These are phyloP conservation scores for Sporothrix pallida DNA, from an alignment of 2,329 filamentous ascomycete species.

Conservation along the genomic window DNA sequence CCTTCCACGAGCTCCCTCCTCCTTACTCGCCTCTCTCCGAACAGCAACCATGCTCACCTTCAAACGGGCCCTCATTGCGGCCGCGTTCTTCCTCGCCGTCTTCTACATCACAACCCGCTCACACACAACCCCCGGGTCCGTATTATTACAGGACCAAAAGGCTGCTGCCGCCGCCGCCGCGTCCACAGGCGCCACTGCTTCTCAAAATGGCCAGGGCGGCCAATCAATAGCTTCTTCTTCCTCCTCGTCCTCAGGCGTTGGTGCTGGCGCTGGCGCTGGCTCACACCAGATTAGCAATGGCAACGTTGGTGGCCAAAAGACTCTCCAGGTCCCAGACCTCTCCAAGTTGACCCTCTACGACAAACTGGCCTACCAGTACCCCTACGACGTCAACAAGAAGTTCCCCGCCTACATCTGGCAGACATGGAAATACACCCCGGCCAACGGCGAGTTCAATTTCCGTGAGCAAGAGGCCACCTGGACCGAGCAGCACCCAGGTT, in stretches of 20 bases:
- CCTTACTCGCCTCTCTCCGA: neutral
- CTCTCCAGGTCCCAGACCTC: conserved; percentile 69
- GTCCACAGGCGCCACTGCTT: conserved; percentile 44
- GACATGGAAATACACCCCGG: conserved; percentile 91
- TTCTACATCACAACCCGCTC: conserved; percentile 72
- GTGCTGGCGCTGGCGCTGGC: conserved; percentile 34
- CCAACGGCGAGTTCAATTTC: conserved; percentile 77
- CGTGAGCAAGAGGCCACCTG: conserved; percentile 87
- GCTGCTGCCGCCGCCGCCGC: conserved; percentile 43
- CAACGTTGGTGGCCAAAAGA: conserved; percentile 55
- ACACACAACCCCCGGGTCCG: conserved; percentile 48
- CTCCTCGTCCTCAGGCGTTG: conserved; percentile 32
- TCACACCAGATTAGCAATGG: conserved; percentile 33
- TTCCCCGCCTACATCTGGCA: conserved; percentile 99
- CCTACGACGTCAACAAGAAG: conserved; percentile 84
- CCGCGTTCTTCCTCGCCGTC: conserved; percentile 70
- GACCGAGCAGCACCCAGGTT: conserved; percentile 84
- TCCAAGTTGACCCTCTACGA: conserved; percentile 73
- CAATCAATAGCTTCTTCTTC: conserved; percentile 35
- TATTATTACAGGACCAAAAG: conserved; percentile 33
- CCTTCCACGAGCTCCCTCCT: neutral
- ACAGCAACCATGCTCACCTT: conserved; percentile 73
- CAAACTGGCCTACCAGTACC: conserved; percentile 91
- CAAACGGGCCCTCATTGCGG: conserved; percentile 74
- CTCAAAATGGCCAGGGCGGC: conserved; percentile 24